These are phyloP conservation scores for Clarireedia paspali DNA, from an alignment of 2,329 filamentous ascomycete species.

Conservation along the genomic window DNA sequence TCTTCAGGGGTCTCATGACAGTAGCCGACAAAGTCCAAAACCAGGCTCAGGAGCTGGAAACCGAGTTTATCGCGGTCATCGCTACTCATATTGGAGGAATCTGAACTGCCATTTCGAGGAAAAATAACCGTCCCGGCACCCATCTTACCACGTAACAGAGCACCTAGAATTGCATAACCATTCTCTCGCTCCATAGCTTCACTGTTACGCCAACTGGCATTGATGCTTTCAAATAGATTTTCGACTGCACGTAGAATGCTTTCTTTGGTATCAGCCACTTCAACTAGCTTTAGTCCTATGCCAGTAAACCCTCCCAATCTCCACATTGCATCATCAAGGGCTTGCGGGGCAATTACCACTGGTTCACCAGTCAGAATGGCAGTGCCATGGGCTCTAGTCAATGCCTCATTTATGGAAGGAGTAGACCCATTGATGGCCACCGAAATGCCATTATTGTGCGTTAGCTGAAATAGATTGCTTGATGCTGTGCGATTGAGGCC, in stretches of 20 bases:
- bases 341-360: constrained; percentile 70
- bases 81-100: constrained; percentile 33
- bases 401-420: constrained; percentile 78
- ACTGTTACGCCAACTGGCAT: constrained; percentile 92
- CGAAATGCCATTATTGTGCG: constrained; percentile 65
- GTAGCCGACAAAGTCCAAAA: constrained; percentile 85
- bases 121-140: constrained; percentile 40
- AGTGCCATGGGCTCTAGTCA: constrained; percentile 74
- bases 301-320: constrained; percentile 85
- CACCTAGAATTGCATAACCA: constrained; percentile 81
- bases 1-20: constrained; percentile 70
- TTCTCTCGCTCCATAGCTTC: constrained; percentile 97
- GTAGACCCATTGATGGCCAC: constrained; percentile 84
- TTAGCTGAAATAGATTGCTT: constrained; percentile 59
- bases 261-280: constrained; percentile 63
- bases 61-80: constrained; percentile 49
- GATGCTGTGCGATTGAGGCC: constrained; percentile 67
- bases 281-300: constrained; percentile 75
- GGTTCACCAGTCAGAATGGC: constrained; percentile 78
- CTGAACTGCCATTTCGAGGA: constrained; percentile 28
- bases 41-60: constrained; percentile 62
- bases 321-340: constrained; percentile 90
- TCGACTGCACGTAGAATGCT: constrained; percentile 71
- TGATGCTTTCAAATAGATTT: constrained; percentile 77
- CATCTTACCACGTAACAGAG: constrained; percentile 77